phyloP scores from a whole-genome alignment of 805 yeast genomes.

The Candida adriatica region DNA sequence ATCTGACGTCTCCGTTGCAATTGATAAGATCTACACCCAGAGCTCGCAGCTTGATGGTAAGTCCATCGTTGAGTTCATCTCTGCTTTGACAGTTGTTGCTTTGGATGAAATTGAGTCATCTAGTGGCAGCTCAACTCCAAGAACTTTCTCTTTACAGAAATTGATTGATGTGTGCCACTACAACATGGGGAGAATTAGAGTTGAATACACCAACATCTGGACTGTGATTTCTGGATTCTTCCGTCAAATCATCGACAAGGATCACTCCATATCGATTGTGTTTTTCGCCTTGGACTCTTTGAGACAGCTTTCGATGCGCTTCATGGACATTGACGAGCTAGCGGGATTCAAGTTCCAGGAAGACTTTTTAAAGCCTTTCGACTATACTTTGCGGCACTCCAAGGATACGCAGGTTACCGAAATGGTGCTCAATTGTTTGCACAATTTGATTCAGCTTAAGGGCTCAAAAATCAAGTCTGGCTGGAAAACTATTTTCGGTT shows the following conservation, averaged over 20 bases:
- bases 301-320: slow-evolving; percentile 87
- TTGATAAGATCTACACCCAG: slow-evolving; percentile 83
- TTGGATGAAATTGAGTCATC: slow-evolving; percentile 88
- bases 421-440: slow-evolving; percentile 84
- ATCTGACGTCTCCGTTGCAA: slow-evolving; percentile 67
- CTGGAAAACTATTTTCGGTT: slow-evolving; percentile 84
- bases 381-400: slow-evolving; percentile 65
- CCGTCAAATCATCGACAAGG: slow-evolving; percentile 74
- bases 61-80: slow-evolving; percentile 82
- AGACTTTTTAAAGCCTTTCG: slow-evolving; percentile 89
- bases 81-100: slow-evolving; percentile 80
- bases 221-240: slow-evolving; percentile 86
- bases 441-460: slow-evolving; percentile 76
- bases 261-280: slow-evolving; percentile 61
- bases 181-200: slow-evolving; percentile 92
- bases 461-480: slow-evolving; percentile 79
- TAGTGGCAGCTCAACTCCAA: slow-evolving; percentile 72
- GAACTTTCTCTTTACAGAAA: slow-evolving; percentile 89
- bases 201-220: slow-evolving; percentile 97
- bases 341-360: slow-evolving; percentile 94
- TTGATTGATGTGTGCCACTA: slow-evolving; percentile 97
- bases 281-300: slow-evolving; percentile 91
- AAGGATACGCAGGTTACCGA: slow-evolving; percentile 67
- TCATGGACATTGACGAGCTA: slow-evolving; percentile 88
- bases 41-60: slow-evolving; percentile 73